A percentile compares a stretch with the other conserved stretches of the same genome.
phyloP scores from a whole-genome alignment of 192 early-diverging fungal species.

The Coemansia sp. region DNA sequence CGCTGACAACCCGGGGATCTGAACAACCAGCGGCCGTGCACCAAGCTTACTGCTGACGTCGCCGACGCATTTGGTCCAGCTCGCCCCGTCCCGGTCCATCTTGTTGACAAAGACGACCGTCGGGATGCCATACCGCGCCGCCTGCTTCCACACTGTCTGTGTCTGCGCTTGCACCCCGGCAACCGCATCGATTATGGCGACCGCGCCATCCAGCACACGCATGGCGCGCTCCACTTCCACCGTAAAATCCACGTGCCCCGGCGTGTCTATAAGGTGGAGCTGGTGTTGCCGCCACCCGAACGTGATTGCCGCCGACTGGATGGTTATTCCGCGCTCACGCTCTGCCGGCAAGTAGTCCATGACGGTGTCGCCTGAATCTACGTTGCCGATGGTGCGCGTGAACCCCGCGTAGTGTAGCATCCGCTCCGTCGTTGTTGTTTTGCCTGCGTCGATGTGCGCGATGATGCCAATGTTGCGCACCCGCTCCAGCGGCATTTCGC shows the following conservation, averaged over 20 bases:
- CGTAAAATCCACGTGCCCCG: constrained; percentile 95
- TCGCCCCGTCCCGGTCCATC: constrained; percentile 86
- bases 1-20: constrained; percentile 62
- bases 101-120: constrained; percentile 94
- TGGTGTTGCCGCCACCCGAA: constrained; percentile 74
- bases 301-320: constrained; percentile 90
- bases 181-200: constrained; percentile 91
- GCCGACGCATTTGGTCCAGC: constrained; percentile 21
- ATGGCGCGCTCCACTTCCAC: constrained; percentile 93
- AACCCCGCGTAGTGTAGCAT: constrained; percentile 96
- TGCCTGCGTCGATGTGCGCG: constrained; percentile 97
- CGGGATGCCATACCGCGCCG: constrained; percentile 78
- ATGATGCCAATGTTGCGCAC: constrained; percentile 93
- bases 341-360: constrained; percentile 92
- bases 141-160: constrained; percentile 92
- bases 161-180: constrained; percentile 98
- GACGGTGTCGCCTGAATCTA: constrained; percentile 91
- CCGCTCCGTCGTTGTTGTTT: constrained; percentile 97
- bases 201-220: constrained; percentile 92
- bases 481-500: constrained; percentile 4
- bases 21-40: constrained; percentile 69
- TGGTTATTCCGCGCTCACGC: constrained; percentile 92
- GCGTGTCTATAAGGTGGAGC: constrained; percentile 95
- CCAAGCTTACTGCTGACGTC: constrained; percentile 64
- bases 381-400: constrained; percentile 87